Conservation (phyloP, 441 rosid genomes). For the Raphanus hybrid region DNA sequence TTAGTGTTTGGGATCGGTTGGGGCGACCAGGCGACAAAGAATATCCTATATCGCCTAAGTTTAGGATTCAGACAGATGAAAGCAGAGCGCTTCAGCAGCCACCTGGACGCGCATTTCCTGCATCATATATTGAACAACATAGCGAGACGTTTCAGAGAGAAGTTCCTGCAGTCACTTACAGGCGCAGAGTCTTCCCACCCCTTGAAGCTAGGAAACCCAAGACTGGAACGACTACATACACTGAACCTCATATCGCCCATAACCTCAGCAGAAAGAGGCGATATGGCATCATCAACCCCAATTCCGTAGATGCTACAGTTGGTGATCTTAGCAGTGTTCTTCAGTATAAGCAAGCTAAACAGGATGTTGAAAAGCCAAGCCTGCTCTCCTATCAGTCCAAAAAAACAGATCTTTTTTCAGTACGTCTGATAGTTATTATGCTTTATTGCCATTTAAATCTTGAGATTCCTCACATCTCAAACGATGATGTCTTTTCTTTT, state of each 20-base stretch:
- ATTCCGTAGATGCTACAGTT: slow-evolving; percentile 26
- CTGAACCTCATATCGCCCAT: slow-evolving; percentile 17
- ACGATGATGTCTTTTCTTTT: slow-evolving; percentile 15
- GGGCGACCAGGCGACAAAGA: slow-evolving; percentile 28
- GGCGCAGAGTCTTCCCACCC: background rate
- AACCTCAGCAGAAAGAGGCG: slow-evolving; percentile 43
- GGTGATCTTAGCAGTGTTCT: slow-evolving; percentile 30
- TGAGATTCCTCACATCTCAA: slow-evolving; percentile 4
- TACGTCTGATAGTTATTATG: slow-evolving; percentile 22
- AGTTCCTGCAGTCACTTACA: slow-evolving; percentile 34
- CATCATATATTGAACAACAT: slow-evolving; percentile 27
- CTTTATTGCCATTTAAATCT: slow-evolving; percentile 7
- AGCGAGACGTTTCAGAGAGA: slow-evolving; percentile 3
- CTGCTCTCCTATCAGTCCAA: slow-evolving; percentile 12
- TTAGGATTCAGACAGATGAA: slow-evolving; percentile 22
- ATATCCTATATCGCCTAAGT: slow-evolving; percentile 12
- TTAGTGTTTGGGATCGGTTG: slow-evolving; percentile 53
- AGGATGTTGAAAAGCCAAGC: slow-evolving; percentile 36
- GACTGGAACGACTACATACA: slow-evolving; percentile 28
- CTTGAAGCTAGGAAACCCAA: slow-evolving; percentile 14
- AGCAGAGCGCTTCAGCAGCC: slow-evolving; percentile 21
- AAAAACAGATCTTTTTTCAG: slow-evolving; percentile 37
- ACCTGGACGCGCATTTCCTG: slow-evolving; percentile 32
- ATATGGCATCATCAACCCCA: slow-evolving; percentile 33
- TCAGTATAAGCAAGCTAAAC: slow-evolving; percentile 25